Evolutionary conservation across 2,329 filamentous ascomycete genomes (phyloP).

Genomic region (Aureobasidium sp.): DNA sequence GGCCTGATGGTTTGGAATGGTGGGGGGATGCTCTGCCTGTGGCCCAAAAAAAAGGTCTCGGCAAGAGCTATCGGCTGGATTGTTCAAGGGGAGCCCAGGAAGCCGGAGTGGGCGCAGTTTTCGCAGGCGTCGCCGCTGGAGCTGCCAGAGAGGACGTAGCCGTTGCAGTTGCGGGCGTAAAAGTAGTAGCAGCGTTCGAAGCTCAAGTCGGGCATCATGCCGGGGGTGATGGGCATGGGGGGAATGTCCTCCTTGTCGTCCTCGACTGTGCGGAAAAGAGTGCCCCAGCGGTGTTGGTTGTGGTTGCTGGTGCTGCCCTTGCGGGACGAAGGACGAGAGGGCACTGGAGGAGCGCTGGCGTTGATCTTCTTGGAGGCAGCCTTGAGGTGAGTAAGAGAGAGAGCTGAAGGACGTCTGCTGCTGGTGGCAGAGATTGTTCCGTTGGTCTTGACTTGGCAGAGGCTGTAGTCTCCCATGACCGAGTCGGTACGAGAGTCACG

Average conservation of each 20-base stretch:
- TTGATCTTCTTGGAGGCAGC: slow-evolving; percentile 17
- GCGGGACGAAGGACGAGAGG: slow-evolving; percentile 16
- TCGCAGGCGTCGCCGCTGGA: slow-evolving; percentile 30
- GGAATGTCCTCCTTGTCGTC: slow-evolving; percentile 19
- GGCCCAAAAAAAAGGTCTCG: neutral
- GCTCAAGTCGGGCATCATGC: slow-evolving; percentile 23
- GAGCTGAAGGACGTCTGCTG: slow-evolving; percentile 18
- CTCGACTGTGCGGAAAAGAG: slow-evolving; percentile 17
- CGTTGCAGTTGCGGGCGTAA: slow-evolving; percentile 30
- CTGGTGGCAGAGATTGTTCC: slow-evolving; percentile 14
- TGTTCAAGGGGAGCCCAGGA: slow-evolving; percentile 20
- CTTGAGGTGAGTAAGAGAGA: slow-evolving; percentile 16
- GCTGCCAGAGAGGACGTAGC: slow-evolving; percentile 29
- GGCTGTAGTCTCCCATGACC: slow-evolving; percentile 17
- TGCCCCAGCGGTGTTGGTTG: slow-evolving; percentile 16
- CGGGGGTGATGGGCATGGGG: slow-evolving; percentile 18
- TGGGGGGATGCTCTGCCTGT: neutral
- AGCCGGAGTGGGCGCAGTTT: slow-evolving; percentile 20
- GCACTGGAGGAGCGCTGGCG: slow-evolving; percentile 8
- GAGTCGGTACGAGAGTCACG: slow-evolving; percentile 17
- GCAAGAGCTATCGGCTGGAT: neutral
- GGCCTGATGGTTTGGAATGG: neutral
- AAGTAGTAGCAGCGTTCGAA: slow-evolving; percentile 33
- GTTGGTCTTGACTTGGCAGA: slow-evolving; percentile 15
- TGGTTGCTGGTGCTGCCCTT: slow-evolving; percentile 17